Base-by-base conservation (phyloP, 2,329 filamentous ascomycete species). In the Dothiorella sarmentorum region DNA sequence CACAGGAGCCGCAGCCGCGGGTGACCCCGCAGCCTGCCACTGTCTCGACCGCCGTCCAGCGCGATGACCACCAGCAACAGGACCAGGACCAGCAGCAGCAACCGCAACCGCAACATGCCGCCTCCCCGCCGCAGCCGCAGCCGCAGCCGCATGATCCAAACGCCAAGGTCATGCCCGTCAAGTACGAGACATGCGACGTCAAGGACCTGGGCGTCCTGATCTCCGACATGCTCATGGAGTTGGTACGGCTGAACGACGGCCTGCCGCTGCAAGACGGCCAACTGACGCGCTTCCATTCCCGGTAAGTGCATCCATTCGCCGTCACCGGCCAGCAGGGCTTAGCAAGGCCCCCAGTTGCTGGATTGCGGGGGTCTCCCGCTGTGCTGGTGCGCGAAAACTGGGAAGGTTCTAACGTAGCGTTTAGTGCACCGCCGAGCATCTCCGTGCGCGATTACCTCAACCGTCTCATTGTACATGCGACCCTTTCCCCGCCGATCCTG, bases 401-500 rank as follows among this genome's bases (percentile, higher is more conserved):
- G 35, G n/a, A 11, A 58, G 7, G 63, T 55, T 13, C 58, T 5
- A 38, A 40, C 27, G 29, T 35, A 37, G 44, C 18, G 31, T 31
- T n/a, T 61, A 82, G 81, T 67, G 85, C 87, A 15, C 86, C 94
- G 1, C 94, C 94, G 7, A 92, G 90, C 55, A 99, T 99, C 61
- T 96, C 91, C 24, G 93, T 99, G 29, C 82, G 88, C 62, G 94
- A 99, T 72, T 99, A 99, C 71, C 82, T 99, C 33, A 89, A 94
- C 68, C 87, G 94, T 63, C 81, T 99, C 60, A 94, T 95, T 22
- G 91, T 91, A 60, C 94, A 99, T 71, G 94, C 94, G 24, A 97
- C 93, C 0, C 81, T 99, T 3, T 91, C 91, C 6, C 92, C 94
- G 11, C 93, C 94, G 0, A 88, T 99, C 52, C 81, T 99, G n/a